phyloP scores from a whole-genome alignment of 306 rosid genomes.

The Cicer chorassanicum region DNA sequence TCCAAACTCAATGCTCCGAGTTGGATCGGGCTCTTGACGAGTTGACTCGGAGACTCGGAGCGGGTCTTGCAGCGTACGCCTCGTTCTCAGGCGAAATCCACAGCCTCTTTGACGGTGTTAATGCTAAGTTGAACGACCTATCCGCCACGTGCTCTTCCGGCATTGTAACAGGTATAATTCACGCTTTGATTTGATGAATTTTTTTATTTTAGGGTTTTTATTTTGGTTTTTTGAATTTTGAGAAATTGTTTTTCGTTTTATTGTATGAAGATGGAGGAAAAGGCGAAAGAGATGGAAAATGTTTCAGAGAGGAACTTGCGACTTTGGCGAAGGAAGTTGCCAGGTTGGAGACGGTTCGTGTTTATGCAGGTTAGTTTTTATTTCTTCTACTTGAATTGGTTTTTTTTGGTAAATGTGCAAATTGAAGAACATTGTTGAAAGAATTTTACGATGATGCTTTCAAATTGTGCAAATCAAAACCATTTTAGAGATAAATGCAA shows the following conservation, averaged over 20 bases:
- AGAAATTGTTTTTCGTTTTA: conserved; percentile 28
- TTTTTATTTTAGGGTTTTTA: conserved; percentile 12
- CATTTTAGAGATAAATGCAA: not conserved
- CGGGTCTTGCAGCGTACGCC: conserved; percentile 60
- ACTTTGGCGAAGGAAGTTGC: conserved; percentile 93
- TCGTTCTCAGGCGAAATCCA: conserved; percentile 66
- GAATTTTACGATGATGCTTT: not conserved
- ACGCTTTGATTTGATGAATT: not conserved
- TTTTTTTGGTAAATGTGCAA: conserved; percentile 8
- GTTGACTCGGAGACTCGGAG: conserved; percentile 66
- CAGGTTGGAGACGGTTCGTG: conserved; percentile 79
- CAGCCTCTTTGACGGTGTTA: conserved; percentile 51
- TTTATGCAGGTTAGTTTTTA: conserved; percentile 68
- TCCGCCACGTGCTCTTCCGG: conserved; percentile 55
- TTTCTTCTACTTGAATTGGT: not conserved
- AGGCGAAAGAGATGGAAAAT: conserved; percentile 52
- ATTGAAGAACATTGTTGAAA: conserved; percentile 18
- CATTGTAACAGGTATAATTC: conserved; percentile 50
- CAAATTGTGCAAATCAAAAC: conserved; percentile 18
- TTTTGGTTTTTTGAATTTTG: conserved; percentile 19
- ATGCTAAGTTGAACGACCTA: conserved; percentile 52
- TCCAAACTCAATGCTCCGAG: conserved; percentile 62
- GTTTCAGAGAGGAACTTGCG: conserved; percentile 81
- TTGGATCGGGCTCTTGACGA: conserved; percentile 65
- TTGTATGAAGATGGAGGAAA: conserved; percentile 55